Conservation (phyloP, 805 yeast species). For the Kodamaea kakaduensis region DNA sequence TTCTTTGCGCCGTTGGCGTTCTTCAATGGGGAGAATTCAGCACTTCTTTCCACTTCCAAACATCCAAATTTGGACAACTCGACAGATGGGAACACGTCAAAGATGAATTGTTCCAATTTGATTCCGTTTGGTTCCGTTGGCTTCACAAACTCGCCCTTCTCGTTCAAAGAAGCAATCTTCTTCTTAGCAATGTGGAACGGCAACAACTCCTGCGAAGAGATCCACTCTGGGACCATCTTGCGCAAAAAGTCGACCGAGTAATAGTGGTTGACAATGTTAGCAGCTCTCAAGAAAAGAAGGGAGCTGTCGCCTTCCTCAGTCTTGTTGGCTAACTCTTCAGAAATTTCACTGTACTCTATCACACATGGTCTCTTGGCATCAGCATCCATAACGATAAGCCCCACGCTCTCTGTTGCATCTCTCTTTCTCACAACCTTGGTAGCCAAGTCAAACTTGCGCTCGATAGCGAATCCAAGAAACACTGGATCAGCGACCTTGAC, state of each 20-base stretch:
- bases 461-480: constrained; percentile 79
- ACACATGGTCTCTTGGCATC: constrained; percentile 69
- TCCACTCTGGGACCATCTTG: constrained; percentile 64
- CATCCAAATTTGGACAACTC: constrained; percentile 74
- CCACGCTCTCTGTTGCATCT: constrained; percentile 83
- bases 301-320: constrained; percentile 49
- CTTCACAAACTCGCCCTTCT: constrained; percentile 43
- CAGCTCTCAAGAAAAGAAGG: constrained; percentile 78
- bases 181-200: constrained; percentile 96
- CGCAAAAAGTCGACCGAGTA: constrained; percentile 75
- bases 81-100: constrained; percentile 88
- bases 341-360: constrained; percentile 91
- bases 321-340: constrained; percentile 65
- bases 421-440: constrained; percentile 94
- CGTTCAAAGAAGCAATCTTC: constrained; percentile 66
- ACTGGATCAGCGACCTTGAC: constrained; percentile 93
- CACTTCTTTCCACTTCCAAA: constrained; percentile 79
- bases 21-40: constrained; percentile 91
- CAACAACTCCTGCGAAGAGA: constrained; percentile 54
- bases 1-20: constrained; percentile 79
- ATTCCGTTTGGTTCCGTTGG: constrained; percentile 87
- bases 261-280: constrained; percentile 95
- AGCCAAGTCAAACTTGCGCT: constrained; percentile 65
- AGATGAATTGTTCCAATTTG: constrained; percentile 93
- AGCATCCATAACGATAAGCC: constrained; percentile 74